Base-by-base conservation (phyloP, 768 basidiomycete species). In the Phlegmacium glaucopus region DNA sequence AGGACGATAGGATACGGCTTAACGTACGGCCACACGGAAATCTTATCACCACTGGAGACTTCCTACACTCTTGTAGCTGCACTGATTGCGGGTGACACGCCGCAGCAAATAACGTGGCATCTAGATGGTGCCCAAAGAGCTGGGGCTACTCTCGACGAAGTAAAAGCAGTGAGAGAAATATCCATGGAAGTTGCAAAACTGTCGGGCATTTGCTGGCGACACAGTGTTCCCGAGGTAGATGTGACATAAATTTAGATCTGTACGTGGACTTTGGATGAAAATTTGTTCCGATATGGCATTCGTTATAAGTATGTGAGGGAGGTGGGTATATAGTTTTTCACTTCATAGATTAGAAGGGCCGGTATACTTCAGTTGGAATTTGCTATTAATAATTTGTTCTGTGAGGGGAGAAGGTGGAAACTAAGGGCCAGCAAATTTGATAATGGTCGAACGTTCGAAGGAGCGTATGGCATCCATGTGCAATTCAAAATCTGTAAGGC, bases 61-160 rank as follows among this genome's bases (percentile, higher is more conserved):
- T 79, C 82, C 2, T 86, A 76, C 57, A 69, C 75, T 11, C 62
- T 85, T 53, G 76, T 84, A n/a, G 73, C 82, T 10, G 75, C 81
- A 0, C 72, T 85, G 39, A 78, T 87, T 56, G 75, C 79, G 4
- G 71, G 68, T 47, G 83, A 86, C 57, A 76, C 80, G 28, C 81
- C 83, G 0, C 75, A 69, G 32, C 85, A 87, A 56, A 77, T 82
- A 26, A 64, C 52, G n/a, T 87, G 85, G 84, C 85, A 86, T 56
- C 66, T 86, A 17, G 66, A 70, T 10, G 78, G 78, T 12, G 82
- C 83, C 3, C 66, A 70, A 35, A 67, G 80, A 44, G 68, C 71
- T 37, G 82, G 82, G 3, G 83, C 82, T 9, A 76, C 70, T 2
- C 47, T 67, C 13, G 78, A 76, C 12, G 74, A 85, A 54, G 72